Base-by-base conservation (phyloP, 768 basidiomycete genomes). In the Mycena rebaudengoi region DNA sequence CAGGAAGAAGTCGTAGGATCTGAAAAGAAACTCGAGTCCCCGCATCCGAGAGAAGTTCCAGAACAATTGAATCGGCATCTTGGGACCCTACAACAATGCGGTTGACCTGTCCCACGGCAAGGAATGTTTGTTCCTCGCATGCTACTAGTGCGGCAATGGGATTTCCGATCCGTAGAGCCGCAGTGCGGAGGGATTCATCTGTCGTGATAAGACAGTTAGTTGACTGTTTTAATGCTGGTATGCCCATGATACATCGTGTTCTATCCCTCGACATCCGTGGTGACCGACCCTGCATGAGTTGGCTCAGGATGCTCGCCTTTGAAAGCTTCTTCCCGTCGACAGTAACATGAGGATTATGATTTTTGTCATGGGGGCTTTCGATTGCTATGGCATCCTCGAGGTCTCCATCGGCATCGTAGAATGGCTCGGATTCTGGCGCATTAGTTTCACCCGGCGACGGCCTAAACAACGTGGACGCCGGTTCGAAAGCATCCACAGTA, bases 311-410 rank as follows among this genome's bases (percentile, higher is more conserved):
- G 20, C 41, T 43, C 13, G 54, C 43, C 46, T 50, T 59, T 8
- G 35, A 59, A 7, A 50, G 8, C 10, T 40, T 12, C 39, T 59
- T 59, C 8, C 57, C 57, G n/a, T 49, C 28, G n/a, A 50, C 46
- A 21, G 41, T 1, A 18, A 59, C 8, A 16, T 59, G 57, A 4
- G 57, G 46, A 25, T 37, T 49, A 23, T 59, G 57, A 13, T 59
- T 59, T 14, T 3, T 14, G 14, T 12, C 11, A 25, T 25, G 21
- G 1, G 51, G 28, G 5, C 44, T 21, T 18, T 58, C 23, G 13
- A 58, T 48, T 1, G 43, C 56, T 4, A 45, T 18, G 8, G 29
- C 29, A n/a, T 51, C 49, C 11, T 54, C 52, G n/a, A 54, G n/a
- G 25, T 54, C 52, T 10, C 23, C 37, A 13, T 12, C 25, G 23